Evolutionary conservation across 192 early-diverging fungal species (phyloP).

Genomic region (Lobosporangium transversale): DNA sequence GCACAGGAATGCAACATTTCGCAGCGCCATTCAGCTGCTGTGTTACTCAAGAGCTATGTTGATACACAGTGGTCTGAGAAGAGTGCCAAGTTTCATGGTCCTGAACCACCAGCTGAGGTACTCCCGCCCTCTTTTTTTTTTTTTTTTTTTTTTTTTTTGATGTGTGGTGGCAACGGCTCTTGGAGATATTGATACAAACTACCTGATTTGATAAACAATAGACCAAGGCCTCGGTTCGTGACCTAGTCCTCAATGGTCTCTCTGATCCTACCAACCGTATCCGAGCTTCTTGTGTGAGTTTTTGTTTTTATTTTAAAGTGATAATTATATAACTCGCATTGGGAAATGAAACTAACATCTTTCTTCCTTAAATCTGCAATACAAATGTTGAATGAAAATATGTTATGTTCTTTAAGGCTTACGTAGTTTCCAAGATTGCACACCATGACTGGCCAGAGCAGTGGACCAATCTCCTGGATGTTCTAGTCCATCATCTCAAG

Average conservation of each 20-base stretch:
- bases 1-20: conserved; percentile 68
- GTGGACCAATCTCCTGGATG: conserved; percentile 90
- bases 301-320: no score
- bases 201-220: conserved; percentile 20
- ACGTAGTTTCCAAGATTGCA: conserved; percentile 88
- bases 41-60: conserved; percentile 80
- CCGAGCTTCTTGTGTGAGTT: conserved; percentile 68
- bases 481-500: conserved; percentile 74
- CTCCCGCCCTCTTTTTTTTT: background rate
- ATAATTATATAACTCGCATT: no score
- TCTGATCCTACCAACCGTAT: conserved; percentile 69
- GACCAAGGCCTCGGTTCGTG: conserved; percentile 68
- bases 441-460: conserved; percentile 93
- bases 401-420: no score
- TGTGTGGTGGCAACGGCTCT: conserved; percentile 2
- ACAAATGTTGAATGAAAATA: no score
- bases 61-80: conserved; percentile 79
- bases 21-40: conserved; percentile 74
- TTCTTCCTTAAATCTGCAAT: no score
- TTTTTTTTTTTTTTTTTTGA: no score
- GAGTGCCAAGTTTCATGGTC: conserved; percentile 61
- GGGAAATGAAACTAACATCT: no score
- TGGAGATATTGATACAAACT: background rate
- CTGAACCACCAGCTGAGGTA: conserved; percentile 70
- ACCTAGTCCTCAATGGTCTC: conserved; percentile 66